Conservation (phyloP, 768 basidiomycete species). For the Aureoboletus auriporus region DNA sequence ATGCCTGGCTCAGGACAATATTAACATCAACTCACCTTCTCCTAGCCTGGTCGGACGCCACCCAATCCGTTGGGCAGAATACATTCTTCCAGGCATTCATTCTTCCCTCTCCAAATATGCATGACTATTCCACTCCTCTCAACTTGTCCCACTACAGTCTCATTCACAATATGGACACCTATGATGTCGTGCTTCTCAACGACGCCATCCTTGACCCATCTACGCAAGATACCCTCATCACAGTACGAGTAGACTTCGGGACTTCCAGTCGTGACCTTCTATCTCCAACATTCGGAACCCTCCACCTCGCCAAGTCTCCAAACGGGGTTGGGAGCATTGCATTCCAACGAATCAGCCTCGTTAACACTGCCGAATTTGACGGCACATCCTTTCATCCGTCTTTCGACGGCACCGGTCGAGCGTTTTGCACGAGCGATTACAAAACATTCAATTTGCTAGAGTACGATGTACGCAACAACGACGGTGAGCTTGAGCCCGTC, state of each 20-base stretch:
- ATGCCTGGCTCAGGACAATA: background rate
- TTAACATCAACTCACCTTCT: slow-evolving; percentile 23
- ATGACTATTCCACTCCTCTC: background rate
- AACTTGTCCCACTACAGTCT: slow-evolving; percentile 8
- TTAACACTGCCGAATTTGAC: no score
- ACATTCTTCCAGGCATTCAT: slow-evolving; percentile 13
- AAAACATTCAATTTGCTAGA: no score
- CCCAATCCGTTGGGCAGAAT: background rate
- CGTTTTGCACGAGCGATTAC: no score
- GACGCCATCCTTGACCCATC: slow-evolving; percentile 8
- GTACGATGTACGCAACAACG: no score
- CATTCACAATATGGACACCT: slow-evolving; percentile 1
- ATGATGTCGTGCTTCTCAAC: slow-evolving; percentile 6
- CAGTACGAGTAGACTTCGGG: slow-evolving; percentile 4
- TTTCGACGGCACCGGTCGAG: no score
- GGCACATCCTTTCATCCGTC: no score
- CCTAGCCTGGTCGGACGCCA: slow-evolving; percentile 2
- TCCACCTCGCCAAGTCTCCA: no score
- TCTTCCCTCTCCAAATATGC: background rate
- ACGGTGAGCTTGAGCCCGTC: no score
- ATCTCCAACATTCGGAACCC: no score
- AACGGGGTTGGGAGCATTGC: no score
- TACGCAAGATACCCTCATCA: slow-evolving; percentile 11
- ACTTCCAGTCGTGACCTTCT: background rate
- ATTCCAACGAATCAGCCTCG: no score